These are phyloP conservation scores for Nannizziopsis barbatae DNA, from an alignment of 2,329 filamentous ascomycete genomes.

Conservation along the genomic window DNA sequence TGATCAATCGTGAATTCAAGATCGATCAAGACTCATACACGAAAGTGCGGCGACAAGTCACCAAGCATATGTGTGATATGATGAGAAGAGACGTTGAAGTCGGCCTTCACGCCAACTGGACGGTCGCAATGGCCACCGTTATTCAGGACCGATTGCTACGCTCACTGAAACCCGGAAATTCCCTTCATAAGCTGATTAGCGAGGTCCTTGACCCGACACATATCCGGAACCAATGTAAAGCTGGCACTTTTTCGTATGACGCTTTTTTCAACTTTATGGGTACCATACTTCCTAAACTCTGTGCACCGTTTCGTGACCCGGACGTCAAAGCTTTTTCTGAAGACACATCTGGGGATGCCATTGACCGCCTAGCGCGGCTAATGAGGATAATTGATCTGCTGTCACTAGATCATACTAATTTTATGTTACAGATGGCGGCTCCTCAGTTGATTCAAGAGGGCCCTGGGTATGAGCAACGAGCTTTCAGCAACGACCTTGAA, in stretches of 20 bases:
- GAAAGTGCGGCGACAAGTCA: slow-evolving; percentile 45
- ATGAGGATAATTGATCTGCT: slow-evolving; percentile 52
- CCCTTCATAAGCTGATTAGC: slow-evolving; percentile 49
- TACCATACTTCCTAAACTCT: slow-evolving; percentile 51
- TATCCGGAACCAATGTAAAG: slow-evolving; percentile 47
- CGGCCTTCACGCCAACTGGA: slow-evolving; percentile 48
- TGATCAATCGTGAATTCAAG: slow-evolving; percentile 53
- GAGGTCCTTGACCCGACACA: slow-evolving; percentile 50
- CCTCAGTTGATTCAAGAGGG: slow-evolving; percentile 51
- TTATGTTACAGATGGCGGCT: slow-evolving; percentile 50
- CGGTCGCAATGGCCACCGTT: slow-evolving; percentile 55
- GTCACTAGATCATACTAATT: slow-evolving; percentile 55
- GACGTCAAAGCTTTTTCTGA: slow-evolving; percentile 47
- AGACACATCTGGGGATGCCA: slow-evolving; percentile 43
- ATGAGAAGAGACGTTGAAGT: slow-evolving; percentile 49
- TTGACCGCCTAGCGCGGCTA: slow-evolving; percentile 52
- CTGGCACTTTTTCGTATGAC: slow-evolving; percentile 52
- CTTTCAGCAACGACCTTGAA: slow-evolving; percentile 46
- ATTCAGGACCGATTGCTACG: slow-evolving; percentile 50
- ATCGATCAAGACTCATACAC: slow-evolving; percentile 43
- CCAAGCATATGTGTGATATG: slow-evolving; percentile 47
- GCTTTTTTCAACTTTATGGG: slow-evolving; percentile 55
- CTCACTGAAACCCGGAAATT: slow-evolving; percentile 49
- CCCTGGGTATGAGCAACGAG: slow-evolving; percentile 49
- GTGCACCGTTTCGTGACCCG: slow-evolving; percentile 52